These are phyloP conservation scores for Tetrahymena malaccensis DNA, from an alignment of 73 alveolate genomes.

Conservation along the genomic window DNA sequence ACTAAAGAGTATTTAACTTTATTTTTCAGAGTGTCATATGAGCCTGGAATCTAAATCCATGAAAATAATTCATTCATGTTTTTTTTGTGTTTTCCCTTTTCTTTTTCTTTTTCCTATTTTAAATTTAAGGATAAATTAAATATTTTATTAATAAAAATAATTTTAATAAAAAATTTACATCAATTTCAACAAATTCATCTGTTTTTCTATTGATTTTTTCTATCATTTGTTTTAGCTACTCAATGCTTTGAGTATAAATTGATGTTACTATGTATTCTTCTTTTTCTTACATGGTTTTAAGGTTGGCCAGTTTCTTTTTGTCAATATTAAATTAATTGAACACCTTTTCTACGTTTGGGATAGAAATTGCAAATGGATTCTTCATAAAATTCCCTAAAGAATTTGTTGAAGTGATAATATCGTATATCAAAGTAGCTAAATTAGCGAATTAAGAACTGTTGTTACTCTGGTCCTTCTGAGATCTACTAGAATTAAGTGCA, in stretches of 20 bases:
- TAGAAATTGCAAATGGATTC: background rate
- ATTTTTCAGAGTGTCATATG: background rate
- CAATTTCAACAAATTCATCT: background rate
- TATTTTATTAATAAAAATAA: no score
- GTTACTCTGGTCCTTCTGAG: background rate
- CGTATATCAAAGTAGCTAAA: background rate
- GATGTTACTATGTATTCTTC: background rate
- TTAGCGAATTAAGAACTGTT: background rate
- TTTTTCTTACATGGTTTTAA: background rate
- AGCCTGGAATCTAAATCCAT: background rate
- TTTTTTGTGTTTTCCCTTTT: background rate
- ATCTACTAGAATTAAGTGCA: background rate
- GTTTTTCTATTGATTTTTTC: background rate
- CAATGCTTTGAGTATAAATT: background rate
- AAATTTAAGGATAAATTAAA: background rate
- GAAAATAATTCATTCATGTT: background rate
- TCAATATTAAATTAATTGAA: background rate
- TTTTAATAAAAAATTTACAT: background rate
- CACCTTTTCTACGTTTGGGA: background rate
- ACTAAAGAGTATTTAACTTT: background rate
- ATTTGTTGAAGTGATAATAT: background rate
- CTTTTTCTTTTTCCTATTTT: background rate
- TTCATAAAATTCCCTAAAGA: background rate
- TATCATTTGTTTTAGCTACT: background rate
- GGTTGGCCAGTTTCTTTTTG: background rate